These are phyloP conservation scores for Durusdinium trenchii DNA, from an alignment of 73 alveolate genomes.

Conservation along the genomic window DNA sequence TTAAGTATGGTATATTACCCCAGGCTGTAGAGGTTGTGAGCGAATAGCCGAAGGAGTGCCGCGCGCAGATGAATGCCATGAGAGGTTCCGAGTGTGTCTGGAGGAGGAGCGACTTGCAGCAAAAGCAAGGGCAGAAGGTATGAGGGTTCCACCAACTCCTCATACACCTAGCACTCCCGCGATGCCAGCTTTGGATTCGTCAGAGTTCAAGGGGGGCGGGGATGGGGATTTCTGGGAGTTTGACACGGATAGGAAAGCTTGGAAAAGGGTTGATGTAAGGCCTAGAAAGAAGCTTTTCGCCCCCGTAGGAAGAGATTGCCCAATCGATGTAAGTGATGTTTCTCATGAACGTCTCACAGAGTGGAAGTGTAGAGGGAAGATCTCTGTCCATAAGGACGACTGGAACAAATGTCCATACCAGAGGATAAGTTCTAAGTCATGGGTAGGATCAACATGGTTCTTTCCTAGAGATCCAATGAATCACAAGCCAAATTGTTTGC, in stretches of 20 bases:
- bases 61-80: conserved; percentile 32
- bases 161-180: neutral
- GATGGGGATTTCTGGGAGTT: conserved; percentile 46
- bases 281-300: conserved; percentile 32
- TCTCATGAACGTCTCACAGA: neutral
- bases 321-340: neutral
- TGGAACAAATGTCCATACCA: neutral
- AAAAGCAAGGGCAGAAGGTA: neutral
- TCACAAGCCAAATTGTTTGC: too few relatives aligned
- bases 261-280: neutral
- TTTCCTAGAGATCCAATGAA: conserved; percentile 3
- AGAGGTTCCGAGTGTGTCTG: neutral
- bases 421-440: conserved; percentile 25
- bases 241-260: neutral
- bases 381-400: neutral
- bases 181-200: neutral
- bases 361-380: conserved; percentile 36
- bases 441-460: conserved; percentile 21
- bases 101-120: too few relatives aligned
- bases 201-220: too few relatives aligned
- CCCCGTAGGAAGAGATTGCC: conserved; percentile 5
- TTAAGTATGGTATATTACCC: neutral
- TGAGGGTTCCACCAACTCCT: neutral
- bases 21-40: conserved; percentile 35
- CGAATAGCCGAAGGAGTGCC: conserved; percentile 15